Evolutionary conservation across 2,329 filamentous ascomycete genomes (phyloP).

Genomic region (Harringtonia aguacate): DNA sequence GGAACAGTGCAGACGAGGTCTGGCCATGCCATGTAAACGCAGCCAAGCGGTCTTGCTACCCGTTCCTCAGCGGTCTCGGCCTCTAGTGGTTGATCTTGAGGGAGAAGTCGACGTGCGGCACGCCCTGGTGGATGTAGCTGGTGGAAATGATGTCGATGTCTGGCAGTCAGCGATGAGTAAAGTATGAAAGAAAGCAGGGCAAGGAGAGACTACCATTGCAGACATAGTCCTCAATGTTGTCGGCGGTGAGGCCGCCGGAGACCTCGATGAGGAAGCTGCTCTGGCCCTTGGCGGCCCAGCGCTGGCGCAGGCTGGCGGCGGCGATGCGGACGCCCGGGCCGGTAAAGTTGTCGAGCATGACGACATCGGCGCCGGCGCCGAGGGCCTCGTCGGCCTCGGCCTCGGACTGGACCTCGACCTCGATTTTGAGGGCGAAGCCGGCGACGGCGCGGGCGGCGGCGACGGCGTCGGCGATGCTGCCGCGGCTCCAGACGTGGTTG

Average conservation of each 20-base stretch:
- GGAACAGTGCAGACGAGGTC: conserved; percentile 43
- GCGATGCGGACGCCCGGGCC: conserved; percentile 66
- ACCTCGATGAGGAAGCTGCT: conserved; percentile 75
- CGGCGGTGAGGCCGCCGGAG: conserved; percentile 76
- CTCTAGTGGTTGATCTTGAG: conserved; percentile 68
- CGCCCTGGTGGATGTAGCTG: conserved; percentile 93
- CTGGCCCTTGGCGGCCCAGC: conserved; percentile 64
- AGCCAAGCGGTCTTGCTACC: too few species aligned
- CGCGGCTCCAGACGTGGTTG: conserved; percentile 91
- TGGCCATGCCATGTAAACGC: conserved; percentile 43
- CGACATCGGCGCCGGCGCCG: conserved; percentile 78
- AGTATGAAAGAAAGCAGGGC: background rate
- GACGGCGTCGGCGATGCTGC: conserved; percentile 79
- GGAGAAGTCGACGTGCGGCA: conserved; percentile 89
- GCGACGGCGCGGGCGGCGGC: conserved; percentile 70
- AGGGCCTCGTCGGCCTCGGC: conserved; percentile 88
- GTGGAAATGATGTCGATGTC: conserved; percentile 95
- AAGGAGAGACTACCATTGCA: conserved; percentile 42
- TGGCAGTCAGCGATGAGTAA: conserved; percentile 12
- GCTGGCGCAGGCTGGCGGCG: conserved; percentile 64
- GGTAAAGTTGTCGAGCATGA: conserved; percentile 96
- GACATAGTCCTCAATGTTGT: conserved; percentile 77
- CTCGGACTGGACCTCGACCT: conserved; percentile 88
- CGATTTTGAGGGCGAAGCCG: conserved; percentile 87
- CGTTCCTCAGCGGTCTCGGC: too few species aligned